Evolutionary conservation across 1,284 basidiomycete genomes (phyloP), one percentile per base, ranked within the genome.

Genomic region (Mycosarcoma mackinlayi): DNA sequence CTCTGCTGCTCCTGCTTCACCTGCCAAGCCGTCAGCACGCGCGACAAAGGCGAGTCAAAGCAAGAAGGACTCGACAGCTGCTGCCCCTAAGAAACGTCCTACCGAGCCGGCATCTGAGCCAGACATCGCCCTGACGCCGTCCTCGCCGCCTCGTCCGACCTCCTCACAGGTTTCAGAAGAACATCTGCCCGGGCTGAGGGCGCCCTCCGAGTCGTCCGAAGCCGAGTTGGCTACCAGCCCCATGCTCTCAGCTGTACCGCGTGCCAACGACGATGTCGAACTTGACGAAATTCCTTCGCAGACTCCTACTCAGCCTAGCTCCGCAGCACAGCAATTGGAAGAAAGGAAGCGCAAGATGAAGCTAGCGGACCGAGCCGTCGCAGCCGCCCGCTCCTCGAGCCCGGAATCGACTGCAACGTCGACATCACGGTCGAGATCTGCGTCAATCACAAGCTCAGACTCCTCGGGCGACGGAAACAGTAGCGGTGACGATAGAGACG

Each of bases 211-310:
- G 19, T 57, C 64, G 2, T 72, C 64, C 4, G 64, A 72, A 41
- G 64, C 59, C 8, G 69, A 67, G 37, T 53, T 72, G 6, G 69
- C 69, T 6, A 72, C 69, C 9, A 72, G 69, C 21, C 69, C 69
- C 13, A 50, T 72, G 60, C 49, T 72, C 10, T 59, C 45, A 13
- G 69, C 64, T 11, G 56, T 51, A 4, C 63, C 68, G 18, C 63
- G 59, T 21, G 54, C 27, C n/a, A 42, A 42, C 6, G 54, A 58
- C 14, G 55, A 66, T 21, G 52, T 59, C 62, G 59, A 71, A 13
- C 58, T 65, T 14, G 59, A 65, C 6, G 58, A 63, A 28, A 37
- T 71, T 27, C 48, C 42, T 6, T 27, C 58, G 11, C 51, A 47
- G n/a, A 48, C 63, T 1, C 39, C 46, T 18, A 19, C 48, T 21